Base-by-base conservation (phyloP, 331 rosid species). In the Rhamnella rubrinervis region DNA sequence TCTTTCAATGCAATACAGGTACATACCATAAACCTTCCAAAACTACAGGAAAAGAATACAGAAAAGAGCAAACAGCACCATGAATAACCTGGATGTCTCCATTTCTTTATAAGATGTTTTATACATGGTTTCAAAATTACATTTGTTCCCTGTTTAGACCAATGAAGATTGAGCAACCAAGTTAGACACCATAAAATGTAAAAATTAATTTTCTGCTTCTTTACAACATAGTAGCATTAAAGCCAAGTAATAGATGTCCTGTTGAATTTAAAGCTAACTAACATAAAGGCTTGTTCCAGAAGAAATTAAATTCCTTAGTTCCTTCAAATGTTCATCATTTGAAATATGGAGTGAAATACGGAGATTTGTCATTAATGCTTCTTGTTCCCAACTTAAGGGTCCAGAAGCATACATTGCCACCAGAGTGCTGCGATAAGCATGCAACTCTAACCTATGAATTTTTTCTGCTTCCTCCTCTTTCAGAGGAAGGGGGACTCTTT, bases 301-400 rank as follows among this genome's bases (percentile, higher is more conserved):
- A 23, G 96, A 91, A 70, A 87, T 82, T 83, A 95, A 75, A 69
- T 78, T 81, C 85, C 82, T 86, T 78, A 95, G 70, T 86, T 86
- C 96, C 72, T 68, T 83, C 96, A 83, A 80, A 84, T 95, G 95
- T 84, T 91, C 97, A 80, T 95, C 98, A 75, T 91, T 89, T 37
- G 98, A 87, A 69, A 95, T 84, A 78, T 87, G 82, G 63, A 95
- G 96, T 69, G 88, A 80, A 67, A 83, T 83, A 40, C 98, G 97
- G 74, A 95, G 92, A 68, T 82, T 87, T 65, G 98, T 91, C 85
- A 95, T 75, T 64, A 85, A 70, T 50, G 70, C 89, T 87, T 89
- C 91, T 40, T 91, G 81, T 75, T 89, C 97, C 98, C 97, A 95
- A 76, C 90, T 95, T 81, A 95, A 80, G 83, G 90, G 83, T 74